phyloP scores from a whole-genome alignment of 257 asterid species.

The Nicotiana tabacum region DNA sequence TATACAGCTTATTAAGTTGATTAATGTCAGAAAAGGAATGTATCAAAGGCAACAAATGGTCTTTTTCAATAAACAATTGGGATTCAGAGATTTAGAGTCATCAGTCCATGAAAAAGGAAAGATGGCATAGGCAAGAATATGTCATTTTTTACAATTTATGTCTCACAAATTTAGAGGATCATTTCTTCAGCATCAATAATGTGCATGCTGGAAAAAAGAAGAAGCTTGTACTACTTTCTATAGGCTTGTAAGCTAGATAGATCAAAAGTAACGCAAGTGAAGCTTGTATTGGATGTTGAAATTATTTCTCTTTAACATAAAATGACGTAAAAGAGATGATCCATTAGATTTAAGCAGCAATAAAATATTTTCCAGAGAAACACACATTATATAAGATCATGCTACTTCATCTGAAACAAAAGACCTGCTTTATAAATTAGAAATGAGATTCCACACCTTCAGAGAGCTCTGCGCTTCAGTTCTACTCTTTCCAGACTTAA shows the following conservation, averaged over 20 bases:
- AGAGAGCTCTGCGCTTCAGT: slow-evolving; percentile 59
- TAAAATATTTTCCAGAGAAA: neutral
- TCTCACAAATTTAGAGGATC: neutral
- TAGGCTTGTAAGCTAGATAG: neutral
- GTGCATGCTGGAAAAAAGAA: neutral
- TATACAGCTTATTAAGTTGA: neutral
- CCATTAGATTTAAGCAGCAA: neutral
- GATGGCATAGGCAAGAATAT: neutral
- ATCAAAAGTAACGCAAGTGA: neutral
- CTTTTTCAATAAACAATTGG: neutral
- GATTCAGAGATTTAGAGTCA: neutral
- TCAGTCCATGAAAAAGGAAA: neutral
- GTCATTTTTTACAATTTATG: neutral
- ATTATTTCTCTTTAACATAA: neutral
- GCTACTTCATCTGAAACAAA: neutral
- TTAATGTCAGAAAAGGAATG: neutral
- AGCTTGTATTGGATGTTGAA: neutral
- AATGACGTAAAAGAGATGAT: neutral
- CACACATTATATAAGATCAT: neutral
- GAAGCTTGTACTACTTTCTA: neutral
- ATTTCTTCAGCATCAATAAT: neutral
- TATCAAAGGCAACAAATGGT: neutral
- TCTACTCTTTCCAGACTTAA: slow-evolving; percentile 77
- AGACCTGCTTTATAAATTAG: neutral
- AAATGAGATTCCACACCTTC: slow-evolving; percentile 39